Evolutionary conservation across 2,329 filamentous ascomycete genomes (phyloP).

Genomic region (Plenodomus lindquistii): DNA sequence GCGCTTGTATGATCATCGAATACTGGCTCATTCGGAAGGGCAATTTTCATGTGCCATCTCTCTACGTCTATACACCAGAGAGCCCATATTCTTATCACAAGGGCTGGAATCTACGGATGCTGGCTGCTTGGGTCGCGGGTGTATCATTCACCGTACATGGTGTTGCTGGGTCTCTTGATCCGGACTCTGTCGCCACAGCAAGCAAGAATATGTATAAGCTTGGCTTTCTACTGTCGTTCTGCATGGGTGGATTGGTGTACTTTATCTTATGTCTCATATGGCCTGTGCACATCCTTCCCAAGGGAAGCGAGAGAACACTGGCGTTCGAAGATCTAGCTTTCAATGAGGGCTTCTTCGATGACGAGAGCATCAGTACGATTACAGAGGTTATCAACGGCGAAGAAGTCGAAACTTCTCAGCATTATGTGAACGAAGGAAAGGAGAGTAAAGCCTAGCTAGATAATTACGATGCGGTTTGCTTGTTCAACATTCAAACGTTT

Average conservation of each 20-base stretch:
- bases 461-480: too few species aligned
- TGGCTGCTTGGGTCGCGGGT: slow-evolving; percentile 19
- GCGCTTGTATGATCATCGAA: slow-evolving; percentile 24
- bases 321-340: slow-evolving; percentile 18
- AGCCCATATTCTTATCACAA: slow-evolving; percentile 23
- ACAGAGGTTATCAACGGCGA: slow-evolving; percentile 18
- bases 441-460: slow-evolving; percentile 10
- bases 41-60: slow-evolving; percentile 23
- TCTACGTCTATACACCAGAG: slow-evolving; percentile 12
- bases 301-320: slow-evolving; percentile 8
- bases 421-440: slow-evolving; percentile 13
- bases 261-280: slow-evolving; percentile 17
- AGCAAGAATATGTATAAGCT: slow-evolving; percentile 27
- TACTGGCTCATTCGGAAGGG: slow-evolving; percentile 22
- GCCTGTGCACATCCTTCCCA: slow-evolving; percentile 15
- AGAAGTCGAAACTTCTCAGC: slow-evolving; percentile 10
- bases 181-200: slow-evolving; percentile 12
- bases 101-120: slow-evolving; percentile 26
- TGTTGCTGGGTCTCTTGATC: slow-evolving; percentile 19
- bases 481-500: too few species aligned
- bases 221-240: slow-evolving; percentile 15
- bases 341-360: slow-evolving; percentile 21
- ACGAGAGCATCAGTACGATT: slow-evolving; percentile 16
- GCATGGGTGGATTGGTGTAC: slow-evolving; percentile 21
- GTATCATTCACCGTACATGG: slow-evolving; percentile 24